These are phyloP conservation scores for Neophaeococcomyces aloes DNA, from an alignment of 2,329 filamentous ascomycete species.

Conservation along the genomic window DNA sequence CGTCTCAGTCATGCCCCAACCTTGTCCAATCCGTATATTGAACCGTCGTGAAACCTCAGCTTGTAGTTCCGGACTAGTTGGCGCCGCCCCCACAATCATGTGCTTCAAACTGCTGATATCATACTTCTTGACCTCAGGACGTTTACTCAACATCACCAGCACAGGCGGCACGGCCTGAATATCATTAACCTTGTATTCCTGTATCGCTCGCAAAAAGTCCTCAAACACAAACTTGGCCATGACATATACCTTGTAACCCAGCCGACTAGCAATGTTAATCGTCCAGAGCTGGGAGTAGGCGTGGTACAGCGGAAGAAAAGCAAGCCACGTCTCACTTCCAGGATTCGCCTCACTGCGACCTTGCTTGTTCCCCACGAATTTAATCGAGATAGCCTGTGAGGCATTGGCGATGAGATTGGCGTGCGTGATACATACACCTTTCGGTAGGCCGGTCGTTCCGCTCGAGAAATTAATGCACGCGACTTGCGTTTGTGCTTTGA, in stretches of 20 bases:
- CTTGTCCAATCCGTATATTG: slow-evolving; percentile 37
- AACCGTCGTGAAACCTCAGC: slow-evolving; percentile 42
- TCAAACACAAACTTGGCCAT: slow-evolving; percentile 51
- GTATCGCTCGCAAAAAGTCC: slow-evolving; percentile 45
- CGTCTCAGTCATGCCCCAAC: slow-evolving; percentile 51
- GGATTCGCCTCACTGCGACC: slow-evolving; percentile 22
- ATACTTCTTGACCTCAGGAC: slow-evolving; percentile 45
- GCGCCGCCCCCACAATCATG: slow-evolving; percentile 46
- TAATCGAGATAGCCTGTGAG: slow-evolving; percentile 51
- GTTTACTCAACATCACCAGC: slow-evolving; percentile 49
- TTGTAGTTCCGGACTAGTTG: slow-evolving; percentile 47
- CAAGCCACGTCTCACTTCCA: slow-evolving; percentile 31
- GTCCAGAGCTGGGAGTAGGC: slow-evolving; percentile 40
- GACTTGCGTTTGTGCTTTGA: slow-evolving; percentile 35
- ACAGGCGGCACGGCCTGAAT: slow-evolving; percentile 54
- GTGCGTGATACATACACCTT: slow-evolving; percentile 43
- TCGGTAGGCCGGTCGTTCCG: slow-evolving; percentile 43
- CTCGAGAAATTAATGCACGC: slow-evolving; percentile 43
- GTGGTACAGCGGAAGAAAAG: slow-evolving; percentile 39
- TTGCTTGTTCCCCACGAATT: slow-evolving; percentile 29
- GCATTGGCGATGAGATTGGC: slow-evolving; percentile 43
- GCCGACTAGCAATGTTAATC: slow-evolving; percentile 48
- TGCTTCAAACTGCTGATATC: slow-evolving; percentile 44
- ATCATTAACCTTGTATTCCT: slow-evolving; percentile 40
- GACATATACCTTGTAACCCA: slow-evolving; percentile 54